Percentiles rank a stretch among this genome's conserved stretches.
Evolutionary conservation across 192 early-diverging fungal genomes (phyloP).

Genomic region (Mortierella alpina): DNA sequence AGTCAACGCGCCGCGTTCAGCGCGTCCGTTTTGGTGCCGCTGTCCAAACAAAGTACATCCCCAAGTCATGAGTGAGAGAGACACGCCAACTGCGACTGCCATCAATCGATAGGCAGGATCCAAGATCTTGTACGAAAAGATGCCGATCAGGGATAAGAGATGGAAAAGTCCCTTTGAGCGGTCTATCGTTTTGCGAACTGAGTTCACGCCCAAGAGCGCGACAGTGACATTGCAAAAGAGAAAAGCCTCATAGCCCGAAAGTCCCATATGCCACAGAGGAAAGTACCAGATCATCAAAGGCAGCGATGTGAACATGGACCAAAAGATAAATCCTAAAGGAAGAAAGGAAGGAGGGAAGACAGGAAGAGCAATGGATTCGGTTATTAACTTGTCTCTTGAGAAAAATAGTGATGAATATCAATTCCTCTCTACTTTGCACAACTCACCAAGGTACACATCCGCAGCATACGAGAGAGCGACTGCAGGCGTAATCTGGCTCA

Average conservation of each 20-base stretch:
- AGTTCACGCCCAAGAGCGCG: constrained; percentile 66
- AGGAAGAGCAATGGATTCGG: too few species aligned
- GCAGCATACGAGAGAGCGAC: constrained; percentile 59
- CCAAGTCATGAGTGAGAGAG: constrained; percentile 68
- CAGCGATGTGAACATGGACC: constrained; percentile 84
- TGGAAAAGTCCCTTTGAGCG: constrained; percentile 67
- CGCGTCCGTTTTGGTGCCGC: constrained; percentile 61
- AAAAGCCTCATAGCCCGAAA: constrained; percentile 82
- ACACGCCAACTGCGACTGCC: constrained; percentile 67
- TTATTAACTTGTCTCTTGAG: too few species aligned
- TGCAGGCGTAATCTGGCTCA: constrained; percentile 19
- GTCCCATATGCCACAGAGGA: constrained; percentile 87
- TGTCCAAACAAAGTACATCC: constrained; percentile 67
- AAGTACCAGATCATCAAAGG: constrained; percentile 83
- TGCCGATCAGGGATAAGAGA: constrained; percentile 67
- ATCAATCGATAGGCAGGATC: constrained; percentile 71
- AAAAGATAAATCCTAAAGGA: constrained; percentile 75
- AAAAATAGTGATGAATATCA: too few species aligned
- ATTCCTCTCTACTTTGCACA: too few species aligned
- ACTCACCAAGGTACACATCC: constrained; percentile 74
- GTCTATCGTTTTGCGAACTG: constrained; percentile 62
- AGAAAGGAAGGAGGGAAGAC: neutral
- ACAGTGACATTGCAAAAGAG: constrained; percentile 72
- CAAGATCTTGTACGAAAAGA: constrained; percentile 68
- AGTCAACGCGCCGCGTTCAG: constrained; percentile 72